Evolutionary conservation across 768 basidiomycete species (phyloP).

Genomic region (Suillus decipiens): DNA sequence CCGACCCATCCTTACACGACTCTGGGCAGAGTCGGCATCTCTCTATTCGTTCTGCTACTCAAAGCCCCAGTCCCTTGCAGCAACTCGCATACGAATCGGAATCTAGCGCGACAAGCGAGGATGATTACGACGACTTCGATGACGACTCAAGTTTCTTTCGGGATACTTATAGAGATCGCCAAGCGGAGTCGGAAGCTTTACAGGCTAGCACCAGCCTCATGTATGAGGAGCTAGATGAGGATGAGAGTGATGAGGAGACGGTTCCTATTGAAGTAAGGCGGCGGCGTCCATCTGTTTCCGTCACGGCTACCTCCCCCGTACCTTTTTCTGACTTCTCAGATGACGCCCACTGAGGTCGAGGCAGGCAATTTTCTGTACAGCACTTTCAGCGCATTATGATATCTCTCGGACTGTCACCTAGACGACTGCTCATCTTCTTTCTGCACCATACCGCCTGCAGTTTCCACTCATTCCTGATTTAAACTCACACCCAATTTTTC

Average conservation of each 20-base stretch:
- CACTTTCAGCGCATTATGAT: slow-evolving; percentile 8
- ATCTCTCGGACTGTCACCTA: slow-evolving; percentile 11
- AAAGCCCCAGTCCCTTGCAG: slow-evolving; percentile 43
- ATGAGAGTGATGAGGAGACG: slow-evolving; percentile 39
- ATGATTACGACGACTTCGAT: slow-evolving; percentile 32
- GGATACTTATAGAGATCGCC: slow-evolving; percentile 27
- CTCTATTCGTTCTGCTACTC: slow-evolving; percentile 32
- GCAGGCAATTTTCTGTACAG: neutral
- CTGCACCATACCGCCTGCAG: slow-evolving; percentile 8
- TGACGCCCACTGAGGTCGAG: slow-evolving; percentile 2
- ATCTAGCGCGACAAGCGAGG: slow-evolving; percentile 29
- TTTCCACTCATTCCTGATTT: slow-evolving; percentile 11
- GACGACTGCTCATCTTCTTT: slow-evolving; percentile 6
- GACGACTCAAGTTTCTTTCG: slow-evolving; percentile 37
- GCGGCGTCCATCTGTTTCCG: slow-evolving; percentile 34
- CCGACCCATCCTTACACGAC: slow-evolving; percentile 29
- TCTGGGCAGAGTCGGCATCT: slow-evolving; percentile 22
- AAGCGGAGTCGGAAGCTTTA: slow-evolving; percentile 24
- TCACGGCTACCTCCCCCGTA: slow-evolving; percentile 26
- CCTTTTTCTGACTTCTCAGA: slow-evolving; percentile 23
- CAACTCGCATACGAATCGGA: slow-evolving; percentile 35
- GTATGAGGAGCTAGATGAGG: slow-evolving; percentile 35
- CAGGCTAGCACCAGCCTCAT: slow-evolving; percentile 35
- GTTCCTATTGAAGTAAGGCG: slow-evolving; percentile 37
- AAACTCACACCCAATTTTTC: slow-evolving; percentile 6